Conservation (phyloP, 495 filamentous ascomycete species). For the Penicillium parvum region DNA sequence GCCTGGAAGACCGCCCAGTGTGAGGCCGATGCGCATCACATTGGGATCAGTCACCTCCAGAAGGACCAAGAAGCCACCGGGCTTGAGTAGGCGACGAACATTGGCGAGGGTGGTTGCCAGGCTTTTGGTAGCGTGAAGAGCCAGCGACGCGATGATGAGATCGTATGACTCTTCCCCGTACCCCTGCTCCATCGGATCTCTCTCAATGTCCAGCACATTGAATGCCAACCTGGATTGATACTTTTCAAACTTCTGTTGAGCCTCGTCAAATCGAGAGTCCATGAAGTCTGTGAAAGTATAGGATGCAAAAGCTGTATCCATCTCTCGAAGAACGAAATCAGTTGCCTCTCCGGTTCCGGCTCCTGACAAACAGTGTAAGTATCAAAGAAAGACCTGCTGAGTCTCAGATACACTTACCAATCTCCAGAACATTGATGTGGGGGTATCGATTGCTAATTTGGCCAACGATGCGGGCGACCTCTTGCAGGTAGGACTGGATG, state of each 20-base stretch:
- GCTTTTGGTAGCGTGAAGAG: slow-evolving; percentile 22
- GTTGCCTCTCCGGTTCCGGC: slow-evolving; percentile 43
- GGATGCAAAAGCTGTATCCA: slow-evolving; percentile 13
- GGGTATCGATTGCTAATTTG: slow-evolving; percentile 36
- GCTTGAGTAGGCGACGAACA: slow-evolving; percentile 42
- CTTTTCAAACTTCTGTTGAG: slow-evolving; percentile 13
- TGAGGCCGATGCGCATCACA: slow-evolving; percentile 19
- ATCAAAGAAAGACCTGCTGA: not conserved
- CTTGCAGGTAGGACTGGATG: slow-evolving; percentile 14
- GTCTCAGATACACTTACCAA: slow-evolving; percentile 17
- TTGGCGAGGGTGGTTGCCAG: slow-evolving; percentile 22
- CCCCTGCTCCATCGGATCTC: slow-evolving; percentile 38
- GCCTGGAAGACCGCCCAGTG: slow-evolving; percentile 40
- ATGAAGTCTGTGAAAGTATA: slow-evolving; percentile 55
- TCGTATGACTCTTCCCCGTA: slow-evolving; percentile 44
- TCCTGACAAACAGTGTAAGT: slow-evolving; percentile 9
- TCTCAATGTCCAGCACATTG: slow-evolving; percentile 41
- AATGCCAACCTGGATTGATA: slow-evolving; percentile 36
- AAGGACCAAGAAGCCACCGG: slow-evolving; percentile 50
- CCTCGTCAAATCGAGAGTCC: slow-evolving; percentile 34
- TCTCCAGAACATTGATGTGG: slow-evolving; percentile 30
- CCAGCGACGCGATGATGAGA: slow-evolving; percentile 33
- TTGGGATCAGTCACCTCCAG: slow-evolving; percentile 40
- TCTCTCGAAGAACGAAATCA: slow-evolving; percentile 19
- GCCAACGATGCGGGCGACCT: slow-evolving; percentile 14